A percentile compares a stretch with the other conserved stretches of the same genome.
These are phyloP conservation scores for Penicillium verrucosum DNA, from an alignment of 2,329 filamentous ascomycete genomes.

Conservation along the genomic window DNA sequence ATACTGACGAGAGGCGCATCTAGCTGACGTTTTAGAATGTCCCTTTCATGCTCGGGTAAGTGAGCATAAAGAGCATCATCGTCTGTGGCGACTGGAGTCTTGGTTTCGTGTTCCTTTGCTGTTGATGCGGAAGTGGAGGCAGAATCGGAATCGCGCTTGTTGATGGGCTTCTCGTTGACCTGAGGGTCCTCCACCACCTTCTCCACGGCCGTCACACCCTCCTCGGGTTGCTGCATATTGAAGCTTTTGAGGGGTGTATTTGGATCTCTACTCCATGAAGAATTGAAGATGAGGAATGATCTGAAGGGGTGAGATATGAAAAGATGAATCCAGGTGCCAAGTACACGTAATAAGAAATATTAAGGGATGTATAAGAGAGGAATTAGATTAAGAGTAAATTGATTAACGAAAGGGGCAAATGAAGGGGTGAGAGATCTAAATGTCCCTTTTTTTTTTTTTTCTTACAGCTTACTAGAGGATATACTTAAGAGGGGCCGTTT, in stretches of 20 bases:
- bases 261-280: constrained; percentile 6
- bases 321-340: neutral
- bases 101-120: constrained; percentile 31
- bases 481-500: neutral
- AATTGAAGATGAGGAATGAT: neutral
- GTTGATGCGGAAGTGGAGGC: constrained; percentile 27
- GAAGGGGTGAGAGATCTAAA: neutral
- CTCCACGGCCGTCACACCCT: constrained; percentile 15
- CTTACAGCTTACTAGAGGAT: no score
- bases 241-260: neutral
- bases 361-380: neutral
- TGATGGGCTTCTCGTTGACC: constrained; percentile 13
- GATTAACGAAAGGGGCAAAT: neutral
- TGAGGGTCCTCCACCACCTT: constrained; percentile 13
- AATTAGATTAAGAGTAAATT: neutral
- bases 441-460: neutral
- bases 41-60: constrained; percentile 62
- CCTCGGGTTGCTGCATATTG: constrained; percentile 23
- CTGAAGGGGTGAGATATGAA: neutral
- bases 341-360: neutral
- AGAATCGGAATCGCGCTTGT: constrained; percentile 15
- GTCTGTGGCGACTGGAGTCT: constrained; percentile 35
- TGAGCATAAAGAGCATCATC: constrained; percentile 57
- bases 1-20: constrained; percentile 62
- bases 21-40: constrained; percentile 66